These are phyloP conservation scores for Didymella glomerata DNA, from an alignment of 2,329 filamentous ascomycete species.

Conservation along the genomic window DNA sequence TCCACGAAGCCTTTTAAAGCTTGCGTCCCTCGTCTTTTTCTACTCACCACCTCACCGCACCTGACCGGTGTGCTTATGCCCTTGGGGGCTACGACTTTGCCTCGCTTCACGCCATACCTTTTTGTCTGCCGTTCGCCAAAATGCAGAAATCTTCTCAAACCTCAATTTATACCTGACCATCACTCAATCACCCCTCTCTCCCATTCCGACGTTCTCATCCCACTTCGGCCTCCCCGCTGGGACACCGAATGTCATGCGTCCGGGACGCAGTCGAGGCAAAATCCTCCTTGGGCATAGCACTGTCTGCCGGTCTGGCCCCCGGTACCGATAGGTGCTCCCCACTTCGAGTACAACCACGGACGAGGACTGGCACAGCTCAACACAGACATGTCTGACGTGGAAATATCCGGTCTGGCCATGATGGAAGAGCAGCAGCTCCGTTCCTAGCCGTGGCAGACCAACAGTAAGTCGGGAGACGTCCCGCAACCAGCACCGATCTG, in stretches of 20 bases:
- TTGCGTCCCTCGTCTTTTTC: constrained; percentile 6
- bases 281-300: constrained; percentile 20
- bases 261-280: constrained; percentile 10
- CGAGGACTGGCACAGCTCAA: constrained; percentile 12
- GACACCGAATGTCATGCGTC: constrained; percentile 8
- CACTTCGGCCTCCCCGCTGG: neutral
- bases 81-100: constrained; percentile 10
- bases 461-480: constrained; percentile 28
- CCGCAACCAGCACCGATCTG: constrained; percentile 17
- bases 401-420: constrained; percentile 12
- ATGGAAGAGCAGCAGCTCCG: constrained; percentile 5
- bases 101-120: neutral
- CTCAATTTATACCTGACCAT: neutral
- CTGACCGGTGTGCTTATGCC: constrained; percentile 13
- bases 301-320: constrained; percentile 23
- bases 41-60: constrained; percentile 15
- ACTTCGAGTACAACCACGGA: constrained; percentile 12
- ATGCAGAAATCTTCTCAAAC: constrained; percentile 6
- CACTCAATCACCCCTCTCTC: neutral
- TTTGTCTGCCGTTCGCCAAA: constrained; percentile 1
- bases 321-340: constrained; percentile 14
- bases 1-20: constrained; percentile 13
- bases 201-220: neutral
- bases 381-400: constrained; percentile 8
- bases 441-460: constrained; percentile 4